Conservation (phyloP, 1,284 basidiomycete genomes). For the Microbotryum saponariae region DNA sequence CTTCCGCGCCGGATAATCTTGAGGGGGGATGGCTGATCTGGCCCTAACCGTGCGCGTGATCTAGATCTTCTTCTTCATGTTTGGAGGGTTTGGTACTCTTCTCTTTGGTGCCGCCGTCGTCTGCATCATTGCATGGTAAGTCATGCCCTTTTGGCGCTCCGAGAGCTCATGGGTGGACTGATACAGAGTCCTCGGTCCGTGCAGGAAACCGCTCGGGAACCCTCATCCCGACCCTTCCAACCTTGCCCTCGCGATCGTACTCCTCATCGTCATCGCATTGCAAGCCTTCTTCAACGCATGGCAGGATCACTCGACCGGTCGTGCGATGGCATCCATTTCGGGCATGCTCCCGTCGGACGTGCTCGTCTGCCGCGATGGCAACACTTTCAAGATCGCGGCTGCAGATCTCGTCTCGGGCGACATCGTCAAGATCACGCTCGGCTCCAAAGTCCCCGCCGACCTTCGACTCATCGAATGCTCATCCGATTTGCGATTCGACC, state of each 20-base stretch:
- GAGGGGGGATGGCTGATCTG: too few relatives aligned
- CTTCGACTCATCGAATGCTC: constrained; percentile 49
- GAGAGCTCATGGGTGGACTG: neutral
- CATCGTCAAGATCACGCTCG: constrained; percentile 43
- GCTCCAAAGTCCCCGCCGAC: constrained; percentile 47
- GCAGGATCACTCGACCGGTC: constrained; percentile 46
- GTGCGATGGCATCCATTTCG: constrained; percentile 45
- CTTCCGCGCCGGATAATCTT: too few relatives aligned
- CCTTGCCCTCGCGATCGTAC: constrained; percentile 46
- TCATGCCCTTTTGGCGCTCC: constrained; percentile 3
- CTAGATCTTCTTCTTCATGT: constrained; percentile 44
- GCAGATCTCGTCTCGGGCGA: constrained; percentile 44
- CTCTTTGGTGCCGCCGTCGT: constrained; percentile 50
- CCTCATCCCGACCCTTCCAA: constrained; percentile 45
- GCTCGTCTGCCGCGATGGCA: constrained; percentile 42
- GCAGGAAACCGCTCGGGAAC: constrained; percentile 47
- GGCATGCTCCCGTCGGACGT: constrained; percentile 46
- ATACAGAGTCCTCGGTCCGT: neutral
- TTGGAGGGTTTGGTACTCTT: constrained; percentile 53
- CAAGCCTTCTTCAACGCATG: constrained; percentile 48
- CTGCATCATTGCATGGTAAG: constrained; percentile 46
- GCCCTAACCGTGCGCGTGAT: neutral
- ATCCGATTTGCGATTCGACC: constrained; percentile 54
- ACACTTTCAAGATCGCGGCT: constrained; percentile 34
- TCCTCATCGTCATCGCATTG: constrained; percentile 46